A percentile compares a stretch with the other conserved stretches of the same genome.
Evolutionary conservation across 2,329 filamentous ascomycete species (phyloP).

Genomic region (Monosporascus sp.): DNA sequence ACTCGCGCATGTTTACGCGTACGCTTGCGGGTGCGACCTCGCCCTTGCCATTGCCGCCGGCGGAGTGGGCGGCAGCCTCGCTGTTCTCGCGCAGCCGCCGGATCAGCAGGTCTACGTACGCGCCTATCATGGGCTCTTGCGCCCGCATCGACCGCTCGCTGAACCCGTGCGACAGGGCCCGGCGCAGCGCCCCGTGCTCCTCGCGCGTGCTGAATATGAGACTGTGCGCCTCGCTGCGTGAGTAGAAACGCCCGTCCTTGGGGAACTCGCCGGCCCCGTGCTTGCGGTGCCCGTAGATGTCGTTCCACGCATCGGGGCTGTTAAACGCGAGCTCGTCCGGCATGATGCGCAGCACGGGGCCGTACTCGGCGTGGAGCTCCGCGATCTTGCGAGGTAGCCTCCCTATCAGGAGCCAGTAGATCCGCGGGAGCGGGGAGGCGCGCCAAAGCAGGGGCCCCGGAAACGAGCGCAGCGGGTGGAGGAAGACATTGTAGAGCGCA

Average conservation of each 20-base stretch:
- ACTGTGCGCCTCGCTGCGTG: conserved; percentile 18
- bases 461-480: conserved; percentile 21
- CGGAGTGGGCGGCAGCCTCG: conserved; percentile 3
- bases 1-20: conserved; percentile 29
- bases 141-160: conserved; percentile 33
- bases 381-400: conserved; percentile 19
- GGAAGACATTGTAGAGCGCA: conserved; percentile 22
- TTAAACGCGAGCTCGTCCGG: conserved; percentile 38
- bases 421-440: conserved; percentile 17
- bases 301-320: conserved; percentile 33
- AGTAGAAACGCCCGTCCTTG: conserved; percentile 27
- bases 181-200: conserved; percentile 28
- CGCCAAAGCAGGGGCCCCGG: conserved; percentile 25
- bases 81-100: conserved; percentile 22
- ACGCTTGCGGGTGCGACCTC: no score
- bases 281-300: conserved; percentile 35
- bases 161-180: conserved; percentile 36
- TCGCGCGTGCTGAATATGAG: conserved; percentile 28
- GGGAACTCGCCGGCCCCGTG: conserved; percentile 24
- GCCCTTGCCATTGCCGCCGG: background rate
- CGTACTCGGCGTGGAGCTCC: conserved; percentile 32
- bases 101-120: conserved; percentile 33
- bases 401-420: conserved; percentile 17
- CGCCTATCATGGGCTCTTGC: conserved; percentile 35
- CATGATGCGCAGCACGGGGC: conserved; percentile 35